Evolutionary conservation across 495 filamentous ascomycete species (phyloP).

Genomic region (Platismatia glauca): DNA sequence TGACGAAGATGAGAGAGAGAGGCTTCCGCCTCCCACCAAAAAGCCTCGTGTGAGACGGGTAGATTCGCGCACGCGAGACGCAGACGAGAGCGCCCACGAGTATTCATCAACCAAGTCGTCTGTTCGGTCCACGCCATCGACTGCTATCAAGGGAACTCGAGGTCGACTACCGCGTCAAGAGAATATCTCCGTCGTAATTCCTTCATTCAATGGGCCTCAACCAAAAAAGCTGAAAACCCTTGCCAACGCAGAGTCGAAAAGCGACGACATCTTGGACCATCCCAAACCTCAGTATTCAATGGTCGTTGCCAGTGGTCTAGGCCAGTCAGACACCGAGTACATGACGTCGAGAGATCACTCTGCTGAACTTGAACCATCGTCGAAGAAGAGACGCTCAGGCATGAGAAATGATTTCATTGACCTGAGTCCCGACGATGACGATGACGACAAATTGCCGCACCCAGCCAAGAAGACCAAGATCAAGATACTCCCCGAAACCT

Average conservation of each 20-base stretch:
- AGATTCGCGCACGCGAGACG: not conserved
- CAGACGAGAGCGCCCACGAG: not conserved
- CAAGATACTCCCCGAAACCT: not conserved
- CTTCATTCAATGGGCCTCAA: slow-evolving; percentile 19
- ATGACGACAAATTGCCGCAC: not conserved
- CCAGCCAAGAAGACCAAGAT: not conserved
- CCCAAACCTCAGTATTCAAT: slow-evolving; percentile 18
- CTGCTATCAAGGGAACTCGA: not conserved
- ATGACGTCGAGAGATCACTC: not conserved
- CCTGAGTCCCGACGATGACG: not conserved
- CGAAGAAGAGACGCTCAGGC: not conserved
- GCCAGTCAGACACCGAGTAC: slow-evolving; percentile 4
- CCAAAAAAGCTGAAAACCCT: not conserved
- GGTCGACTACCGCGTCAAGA: not conserved
- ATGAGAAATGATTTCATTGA: not conserved
- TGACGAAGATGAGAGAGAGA: slow-evolving; percentile 13
- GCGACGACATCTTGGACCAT: not conserved
- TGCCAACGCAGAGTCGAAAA: not conserved
- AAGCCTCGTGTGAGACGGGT: slow-evolving; percentile 14
- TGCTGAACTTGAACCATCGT: not conserved
- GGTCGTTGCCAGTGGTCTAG: slow-evolving; percentile 17
- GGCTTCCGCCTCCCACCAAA: not conserved
- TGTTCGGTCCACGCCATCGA: not conserved
- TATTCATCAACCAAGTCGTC: not conserved
- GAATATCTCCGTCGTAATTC: not conserved